Conservation (phyloP, 352 stramenopile species). For the Blastocystis sp. region DNA sequence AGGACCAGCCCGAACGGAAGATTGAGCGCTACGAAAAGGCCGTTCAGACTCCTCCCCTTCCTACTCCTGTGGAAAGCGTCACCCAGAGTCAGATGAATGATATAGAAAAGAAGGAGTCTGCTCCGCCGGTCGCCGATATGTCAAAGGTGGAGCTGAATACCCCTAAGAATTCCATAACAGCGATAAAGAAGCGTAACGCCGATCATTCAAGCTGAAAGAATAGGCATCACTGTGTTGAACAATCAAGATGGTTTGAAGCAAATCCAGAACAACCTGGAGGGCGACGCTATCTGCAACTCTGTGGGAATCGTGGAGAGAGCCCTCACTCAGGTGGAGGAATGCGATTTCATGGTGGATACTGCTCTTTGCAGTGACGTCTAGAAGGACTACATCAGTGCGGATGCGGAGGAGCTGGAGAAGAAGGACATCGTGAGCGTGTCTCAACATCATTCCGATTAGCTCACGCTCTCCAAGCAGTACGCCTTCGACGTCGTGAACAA, state of each 20-base stretch:
- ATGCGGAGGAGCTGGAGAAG: background rate
- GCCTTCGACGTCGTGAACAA: background rate
- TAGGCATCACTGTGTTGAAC: constrained; percentile 35
- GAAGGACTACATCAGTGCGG: constrained; percentile 30
- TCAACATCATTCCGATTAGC: background rate
- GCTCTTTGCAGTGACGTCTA: background rate
- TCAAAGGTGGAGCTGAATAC: too few relatives aligned
- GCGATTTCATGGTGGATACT: constrained; percentile 45
- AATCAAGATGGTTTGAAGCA: constrained; percentile 23
- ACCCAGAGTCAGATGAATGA: background rate
- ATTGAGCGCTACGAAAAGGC: constrained; percentile 55
- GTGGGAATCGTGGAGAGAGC: constrained; percentile 50
- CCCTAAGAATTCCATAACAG: constrained; percentile 60
- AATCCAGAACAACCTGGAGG: constrained; percentile 32
- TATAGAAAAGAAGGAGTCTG: too few relatives aligned
- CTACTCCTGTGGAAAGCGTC: background rate
- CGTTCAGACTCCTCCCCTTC: constrained; percentile 7
- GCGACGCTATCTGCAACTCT: constrained; percentile 3
- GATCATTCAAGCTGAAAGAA: background rate
- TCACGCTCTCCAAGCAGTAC: constrained; percentile 25
- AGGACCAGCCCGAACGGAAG: background rate
- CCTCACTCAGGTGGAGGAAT: constrained; percentile 33
- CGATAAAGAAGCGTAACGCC: constrained; percentile 47
- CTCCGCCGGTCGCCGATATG: too few relatives aligned
- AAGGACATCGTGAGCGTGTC: background rate